Base-by-base conservation (phyloP, 148 eudicot species). In the Rhododendron henanense region DNA sequence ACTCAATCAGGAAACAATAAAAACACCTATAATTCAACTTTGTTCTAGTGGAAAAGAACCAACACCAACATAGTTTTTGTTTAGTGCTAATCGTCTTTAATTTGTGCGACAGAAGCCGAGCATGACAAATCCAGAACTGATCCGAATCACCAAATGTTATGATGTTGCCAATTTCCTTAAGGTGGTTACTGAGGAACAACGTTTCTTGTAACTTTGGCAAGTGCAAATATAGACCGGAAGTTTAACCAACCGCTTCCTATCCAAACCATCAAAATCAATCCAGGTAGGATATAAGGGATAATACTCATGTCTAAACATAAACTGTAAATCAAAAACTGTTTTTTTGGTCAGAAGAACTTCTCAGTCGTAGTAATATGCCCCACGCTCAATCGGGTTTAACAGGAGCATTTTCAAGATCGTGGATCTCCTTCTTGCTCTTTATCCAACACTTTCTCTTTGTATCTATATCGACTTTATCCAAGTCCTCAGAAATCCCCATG, bases 391-490 rank as follows among this genome's bases (percentile, higher is more conserved):
- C 84, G 11, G 89, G 89, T 87, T 88, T 90, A 77, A 92, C 89
- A 69, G 94, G 93, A 61, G 90, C 94, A 86, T 91, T 88, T 37
- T 88, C 93, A 63, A 92, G n/a, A 37, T 89, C 92, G 16, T 91
- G 91, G 85, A 92, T 92, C 78, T 92, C 94, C 87, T 86, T 88
- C 88, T 87, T 91, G 87, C 94, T 92, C 93, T 88, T 91, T 33
- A 92, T 88, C 21, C 59, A 69, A 79, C 91, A 89, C 91, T 89
- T 92, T 71, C 85, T 89, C 87, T 87, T 91, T 7, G 92, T 88
- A 78, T 90, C 90, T 11, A 76, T 59, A 85, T 92, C 92, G 23
- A 92, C 85, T 48, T 86, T 87, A 80, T 89, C 92, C 91, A 92
- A 83, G 71, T 92, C 94, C 47, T 92, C 94, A 3, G 93, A 85